Evolutionary conservation across 1,284 basidiomycete species (phyloP), one percentile per base, ranked within the genome.

Genomic region (Ceratobasidium sp.): DNA sequence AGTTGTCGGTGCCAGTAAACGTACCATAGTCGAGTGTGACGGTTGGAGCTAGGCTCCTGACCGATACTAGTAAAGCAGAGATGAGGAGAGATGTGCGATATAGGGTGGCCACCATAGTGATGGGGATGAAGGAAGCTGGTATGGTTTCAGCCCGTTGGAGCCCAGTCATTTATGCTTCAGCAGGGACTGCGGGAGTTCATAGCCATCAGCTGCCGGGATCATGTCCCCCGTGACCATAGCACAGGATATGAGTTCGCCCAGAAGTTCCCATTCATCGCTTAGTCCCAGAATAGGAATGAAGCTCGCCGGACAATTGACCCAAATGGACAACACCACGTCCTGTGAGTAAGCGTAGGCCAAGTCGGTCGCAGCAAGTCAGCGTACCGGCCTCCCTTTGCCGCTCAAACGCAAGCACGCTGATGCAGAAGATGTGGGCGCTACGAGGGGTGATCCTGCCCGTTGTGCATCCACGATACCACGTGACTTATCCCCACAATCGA

Each of bases 21-120:
- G 67, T 70, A 5, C 67, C 67, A 26, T 70, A 70, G 3, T 55
- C 53, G 16, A 70, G 55, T 3, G 55, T 70, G 32, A 70, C 55
- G n/a, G 28, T 21, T 32, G 43, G 30, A 16, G 67, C 26, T 3
- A 70, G 28, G 8, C 55, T 30, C 8, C 36, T 34, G 30, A 3
- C 18, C 1, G 67, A 58, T 18, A 70, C 14, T 1, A 69, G 55
- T 9, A 70, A 30, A 9, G 55, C n/a, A 26, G 67, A 10, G 9
- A 70, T 26, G 9, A 39, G 23, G 18, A 23, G 1, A 16, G 14
- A 26, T 28, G 16, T 21, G 12, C 23, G 41, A 16, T 28, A 46
- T 3, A 32, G 26, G 12, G 43, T 6, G 8, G 55, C 30, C 26
- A 12, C 26, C 67, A 70, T 70, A 28, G n/a, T 9, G 9, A 9